phyloP scores from a whole-genome alignment of 106 monocot genomes.

The Posidonia australis region DNA sequence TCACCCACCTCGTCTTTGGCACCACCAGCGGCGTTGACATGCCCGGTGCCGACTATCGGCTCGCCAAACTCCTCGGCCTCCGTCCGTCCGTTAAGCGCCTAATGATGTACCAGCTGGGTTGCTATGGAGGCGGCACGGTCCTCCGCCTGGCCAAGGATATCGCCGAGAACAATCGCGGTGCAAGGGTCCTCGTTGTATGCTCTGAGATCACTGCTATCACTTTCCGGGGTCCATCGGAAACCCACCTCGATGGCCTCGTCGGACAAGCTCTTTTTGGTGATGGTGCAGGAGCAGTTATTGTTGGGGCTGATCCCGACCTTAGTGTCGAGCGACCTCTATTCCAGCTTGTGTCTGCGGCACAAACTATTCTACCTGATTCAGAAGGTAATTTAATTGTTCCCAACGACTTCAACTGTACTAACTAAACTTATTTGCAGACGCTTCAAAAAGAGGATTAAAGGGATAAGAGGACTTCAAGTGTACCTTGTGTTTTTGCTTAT shows the following conservation, averaged over 20 bases:
- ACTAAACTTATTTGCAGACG: too few relatives aligned
- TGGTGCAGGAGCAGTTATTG: slow-evolving; percentile 14
- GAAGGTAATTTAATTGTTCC: too few relatives aligned
- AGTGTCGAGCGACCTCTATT: slow-evolving; percentile 12
- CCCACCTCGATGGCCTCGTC: slow-evolving; percentile 9
- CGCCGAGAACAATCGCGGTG: slow-evolving; percentile 27
- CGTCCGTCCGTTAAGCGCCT: slow-evolving; percentile 15
- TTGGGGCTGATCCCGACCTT: slow-evolving; percentile 9
- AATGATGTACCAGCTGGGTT: slow-evolving; percentile 21
- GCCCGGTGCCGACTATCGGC: slow-evolving; percentile 16
- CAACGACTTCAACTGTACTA: too few relatives aligned
- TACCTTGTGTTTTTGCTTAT: too few relatives aligned
- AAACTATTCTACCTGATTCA: slow-evolving; percentile 8
- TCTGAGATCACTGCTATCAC: slow-evolving; percentile 10
- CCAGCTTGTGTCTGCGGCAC: slow-evolving; percentile 10
- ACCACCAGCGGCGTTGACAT: slow-evolving; percentile 15
- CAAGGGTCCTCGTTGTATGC: slow-evolving; percentile 22
- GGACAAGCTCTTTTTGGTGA: slow-evolving; percentile 22
- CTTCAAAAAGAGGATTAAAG: too few relatives aligned
- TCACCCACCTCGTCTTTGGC: slow-evolving; percentile 25
- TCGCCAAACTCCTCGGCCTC: slow-evolving; percentile 17
- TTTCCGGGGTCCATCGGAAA: slow-evolving; percentile 17
- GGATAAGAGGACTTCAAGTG: too few relatives aligned
- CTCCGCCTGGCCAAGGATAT: slow-evolving; percentile 25
- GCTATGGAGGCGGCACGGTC: slow-evolving; percentile 17